Conservation (phyloP, 805 yeast genomes). For the Candida broadrunensis region DNA sequence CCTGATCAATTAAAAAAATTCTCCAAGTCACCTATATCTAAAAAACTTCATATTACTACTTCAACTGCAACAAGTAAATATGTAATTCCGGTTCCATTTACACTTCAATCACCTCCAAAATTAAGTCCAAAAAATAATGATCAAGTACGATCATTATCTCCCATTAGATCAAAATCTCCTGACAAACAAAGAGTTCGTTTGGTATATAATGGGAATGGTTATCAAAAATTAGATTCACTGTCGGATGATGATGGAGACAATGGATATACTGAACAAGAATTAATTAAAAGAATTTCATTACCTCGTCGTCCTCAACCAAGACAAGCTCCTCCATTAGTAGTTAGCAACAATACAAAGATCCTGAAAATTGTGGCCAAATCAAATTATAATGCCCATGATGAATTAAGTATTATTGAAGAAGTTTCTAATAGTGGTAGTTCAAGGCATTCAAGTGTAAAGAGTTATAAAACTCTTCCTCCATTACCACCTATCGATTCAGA, state of each 20-base stretch:
- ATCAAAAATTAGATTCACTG: slow-evolving; percentile 31
- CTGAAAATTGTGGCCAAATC: slow-evolving; percentile 18
- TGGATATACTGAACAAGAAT: background rate
- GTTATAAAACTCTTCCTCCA: slow-evolving; percentile 10
- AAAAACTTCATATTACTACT: slow-evolving; percentile 31
- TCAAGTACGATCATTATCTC: background rate
- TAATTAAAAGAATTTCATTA: slow-evolving; percentile 1
- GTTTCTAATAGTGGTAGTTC: slow-evolving; percentile 27
- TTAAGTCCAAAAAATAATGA: slow-evolving; percentile 26
- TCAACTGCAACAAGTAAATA: slow-evolving; percentile 19
- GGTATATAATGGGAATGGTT: slow-evolving; percentile 34
- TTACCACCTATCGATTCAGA: background rate
- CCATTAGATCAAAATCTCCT: slow-evolving; percentile 9
- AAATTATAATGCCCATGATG: slow-evolving; percentile 25
- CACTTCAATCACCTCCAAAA: slow-evolving; percentile 39
- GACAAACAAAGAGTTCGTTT: slow-evolving; percentile 9
- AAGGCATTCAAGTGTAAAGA: slow-evolving; percentile 26
- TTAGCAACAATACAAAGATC: slow-evolving; percentile 21
- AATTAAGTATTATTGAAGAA: slow-evolving; percentile 43
- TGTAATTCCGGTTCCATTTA: slow-evolving; percentile 42
- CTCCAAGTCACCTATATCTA: slow-evolving; percentile 34
- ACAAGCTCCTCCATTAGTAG: slow-evolving; percentile 25
- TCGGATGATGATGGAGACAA: slow-evolving; percentile 17
- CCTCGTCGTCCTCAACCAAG: slow-evolving; percentile 4
- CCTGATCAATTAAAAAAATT: slow-evolving; percentile 23